Evolutionary conservation across 768 basidiomycete species (phyloP), one percentile per base, ranked within the genome.

Genomic region (Leccinum obscurum): DNA sequence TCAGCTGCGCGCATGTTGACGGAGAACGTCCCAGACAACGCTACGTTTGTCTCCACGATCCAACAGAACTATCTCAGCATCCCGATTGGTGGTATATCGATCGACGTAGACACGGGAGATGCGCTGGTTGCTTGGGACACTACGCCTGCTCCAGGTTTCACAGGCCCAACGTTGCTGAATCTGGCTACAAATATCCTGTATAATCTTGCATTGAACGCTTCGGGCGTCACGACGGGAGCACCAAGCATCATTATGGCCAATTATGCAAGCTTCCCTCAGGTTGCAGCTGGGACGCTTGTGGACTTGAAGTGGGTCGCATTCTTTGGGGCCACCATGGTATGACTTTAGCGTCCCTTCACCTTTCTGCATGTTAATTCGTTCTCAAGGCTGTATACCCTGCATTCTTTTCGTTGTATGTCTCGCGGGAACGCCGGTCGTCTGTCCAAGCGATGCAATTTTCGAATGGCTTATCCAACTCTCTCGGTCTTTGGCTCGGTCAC

Each of bases 381-480:
- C 53, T 49, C 9, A 14, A 90, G 88, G 79, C 87, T 11, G 85
- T 90, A 1, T 92, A 83, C 67, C 89, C 91, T n/a, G 90, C 90
- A 3, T 93, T 93, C 76, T 91, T 85, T 64, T 81, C 88, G 10
- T 71, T 93, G 14, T 93, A 93, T 70, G 89, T 90, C 4, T 85
- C 89, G 0, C 80, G 80, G 61, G 91, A 93, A 68, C 83, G 88
- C 10, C 80, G 84, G 2, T 84, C 85, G 2, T 73, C 76, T 50
- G 88, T 92, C 0, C 89, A 92, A 69, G 87, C 90, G 3, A 93
- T 92, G 88, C 90, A 92, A 67, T 76, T 88, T 37, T 89, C 87
- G 37, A 90, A 92, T 69, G 90, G 90, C 1, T 72, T 92, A 28
- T 80, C 85, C 1, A 78, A 90, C 65, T 85, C 88, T 20, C 70